A percentile compares a stretch with the other conserved stretches of the same genome.
phyloP scores from a whole-genome alignment of 805 yeast genomes.

The Vanderwaltozyma verrucispora region DNA sequence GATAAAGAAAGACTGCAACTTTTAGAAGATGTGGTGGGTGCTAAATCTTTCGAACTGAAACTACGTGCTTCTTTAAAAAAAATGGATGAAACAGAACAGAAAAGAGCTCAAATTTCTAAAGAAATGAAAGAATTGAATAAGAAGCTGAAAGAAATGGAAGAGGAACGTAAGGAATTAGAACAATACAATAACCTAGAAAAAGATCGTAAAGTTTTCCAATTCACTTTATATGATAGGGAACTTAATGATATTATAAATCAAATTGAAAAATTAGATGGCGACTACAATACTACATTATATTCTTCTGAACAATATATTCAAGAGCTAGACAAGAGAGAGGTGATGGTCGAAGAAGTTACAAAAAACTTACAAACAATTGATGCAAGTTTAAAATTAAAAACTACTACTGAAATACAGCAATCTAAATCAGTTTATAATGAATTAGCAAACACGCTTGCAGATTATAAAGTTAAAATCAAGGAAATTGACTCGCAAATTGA shows the following conservation, averaged over 20 bases:
- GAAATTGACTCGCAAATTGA: constrained; percentile 33
- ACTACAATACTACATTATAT: constrained; percentile 40
- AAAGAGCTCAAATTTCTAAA: constrained; percentile 63
- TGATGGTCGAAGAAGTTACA: constrained; percentile 34
- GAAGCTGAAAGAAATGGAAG: constrained; percentile 65
- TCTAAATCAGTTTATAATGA: constrained; percentile 41
- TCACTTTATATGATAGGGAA: constrained; percentile 69
- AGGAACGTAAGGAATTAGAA: constrained; percentile 68
- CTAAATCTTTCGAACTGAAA: constrained; percentile 77
- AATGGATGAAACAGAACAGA: constrained; percentile 61
- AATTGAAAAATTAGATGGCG: constrained; percentile 50
- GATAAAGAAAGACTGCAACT: constrained; percentile 70
- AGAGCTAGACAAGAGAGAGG: constrained; percentile 54
- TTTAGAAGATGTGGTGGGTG: constrained; percentile 90
- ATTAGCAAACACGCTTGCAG: constrained; percentile 37
- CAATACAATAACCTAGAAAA: constrained; percentile 59
- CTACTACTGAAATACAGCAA: constrained; percentile 45
- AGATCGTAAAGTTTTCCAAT: constrained; percentile 61
- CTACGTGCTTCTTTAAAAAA: constrained; percentile 70
- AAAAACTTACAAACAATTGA: constrained; percentile 37
- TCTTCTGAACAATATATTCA: constrained; percentile 45
- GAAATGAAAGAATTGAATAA: constrained; percentile 60
- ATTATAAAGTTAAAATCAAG: constrained; percentile 36
- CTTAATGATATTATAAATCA: constrained; percentile 47
- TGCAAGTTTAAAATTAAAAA: constrained; percentile 39